Evolutionary conservation across 106 monocot species (phyloP).

Genomic region (Platanthera zijinensis): DNA sequence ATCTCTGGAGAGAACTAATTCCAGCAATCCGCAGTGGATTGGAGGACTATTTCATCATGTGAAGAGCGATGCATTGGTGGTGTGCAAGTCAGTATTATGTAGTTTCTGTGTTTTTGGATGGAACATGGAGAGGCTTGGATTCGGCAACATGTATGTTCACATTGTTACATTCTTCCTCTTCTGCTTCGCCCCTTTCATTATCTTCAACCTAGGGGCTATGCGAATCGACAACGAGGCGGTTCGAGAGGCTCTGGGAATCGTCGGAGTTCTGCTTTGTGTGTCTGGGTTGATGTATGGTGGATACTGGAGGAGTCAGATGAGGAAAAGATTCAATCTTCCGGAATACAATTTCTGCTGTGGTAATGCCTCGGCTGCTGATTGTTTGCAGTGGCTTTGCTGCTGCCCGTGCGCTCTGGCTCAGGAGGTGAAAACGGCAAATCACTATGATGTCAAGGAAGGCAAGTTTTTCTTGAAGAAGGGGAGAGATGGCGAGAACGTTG

Average conservation of each 20-base stretch:
- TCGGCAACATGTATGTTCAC: constrained; percentile 71
- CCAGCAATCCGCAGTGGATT: constrained; percentile 39
- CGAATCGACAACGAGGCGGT: constrained; percentile 40
- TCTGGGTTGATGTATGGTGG: constrained; percentile 65
- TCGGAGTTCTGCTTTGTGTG: constrained; percentile 42
- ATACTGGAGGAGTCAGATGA: constrained; percentile 75
- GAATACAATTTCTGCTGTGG: constrained; percentile 31
- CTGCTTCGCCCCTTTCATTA: constrained; percentile 48
- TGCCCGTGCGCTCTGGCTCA: constrained; percentile 65
- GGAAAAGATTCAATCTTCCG: constrained; percentile 51
- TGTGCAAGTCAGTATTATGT: constrained; percentile 51
- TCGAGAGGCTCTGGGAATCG: constrained; percentile 31
- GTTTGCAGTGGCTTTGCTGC: constrained; percentile 57
- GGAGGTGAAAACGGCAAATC: constrained; percentile 47
- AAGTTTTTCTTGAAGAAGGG: constrained; percentile 16
- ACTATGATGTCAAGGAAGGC: constrained; percentile 38
- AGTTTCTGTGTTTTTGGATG: constrained; percentile 66
- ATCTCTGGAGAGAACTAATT: constrained; percentile 48
- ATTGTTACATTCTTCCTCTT: constrained; percentile 52
- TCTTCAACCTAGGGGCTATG: constrained; percentile 52
- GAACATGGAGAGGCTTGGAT: constrained; percentile 73
- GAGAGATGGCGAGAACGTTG: not conserved
- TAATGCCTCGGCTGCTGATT: constrained; percentile 31
- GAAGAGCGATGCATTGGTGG: constrained; percentile 36
- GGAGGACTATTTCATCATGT: constrained; percentile 48